Base-by-base conservation (phyloP, 192 early-diverging fungal species). In the Coemansia sp. region DNA sequence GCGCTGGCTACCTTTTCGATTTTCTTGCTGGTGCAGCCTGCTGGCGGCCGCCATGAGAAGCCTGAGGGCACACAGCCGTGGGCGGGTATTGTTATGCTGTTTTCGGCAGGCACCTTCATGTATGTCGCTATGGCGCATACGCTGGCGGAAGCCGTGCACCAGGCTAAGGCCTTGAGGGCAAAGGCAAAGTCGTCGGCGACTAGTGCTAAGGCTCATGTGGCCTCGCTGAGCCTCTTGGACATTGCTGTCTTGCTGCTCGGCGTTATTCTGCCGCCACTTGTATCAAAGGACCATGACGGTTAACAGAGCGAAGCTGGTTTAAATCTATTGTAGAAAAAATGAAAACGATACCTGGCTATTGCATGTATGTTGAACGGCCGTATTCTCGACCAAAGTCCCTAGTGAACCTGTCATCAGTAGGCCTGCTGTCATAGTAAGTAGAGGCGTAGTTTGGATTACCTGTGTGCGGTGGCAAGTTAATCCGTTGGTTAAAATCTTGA, bases 71-170 rank as follows among this genome's bases (percentile, higher is more conserved):
- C 93, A 87, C 87, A 95, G 91, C 37, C 93, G 89, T 38, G 85
- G 93, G 46, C 83, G 87, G 79, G 79, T 2, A 70, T 71, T 16
- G 53, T 82, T 3, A 86, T 98, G 18, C 66, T 98, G 38, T 98
- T 96, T 65, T 95, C 94, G 9, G 96, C 94, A 0, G 90, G 91
- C 14, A 91, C 89, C 0, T 93, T 98, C 69, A 74, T 96, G 24
- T 98, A 98, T 67, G 96, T 96, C 5, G 93, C 96, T 0, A 93
- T 94, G 74, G 79, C 89, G n/a, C 91, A 92, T 61, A 87, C 90
- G 8, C 69, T 92, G 63, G 85, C 89, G 0, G 91, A 92, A 74
- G 85, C 90, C 40, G 65, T 85, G 42, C 60, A 66, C 26, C 72
- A 74, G 45, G 79, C 79, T 5, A 76, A 69, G 46, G 4, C 8